A percentile compares a stretch with the other conserved stretches of the same genome.
phyloP scores from a whole-genome alignment of 2,329 filamentous ascomycete species.

The Daldinia eschscholtzii region DNA sequence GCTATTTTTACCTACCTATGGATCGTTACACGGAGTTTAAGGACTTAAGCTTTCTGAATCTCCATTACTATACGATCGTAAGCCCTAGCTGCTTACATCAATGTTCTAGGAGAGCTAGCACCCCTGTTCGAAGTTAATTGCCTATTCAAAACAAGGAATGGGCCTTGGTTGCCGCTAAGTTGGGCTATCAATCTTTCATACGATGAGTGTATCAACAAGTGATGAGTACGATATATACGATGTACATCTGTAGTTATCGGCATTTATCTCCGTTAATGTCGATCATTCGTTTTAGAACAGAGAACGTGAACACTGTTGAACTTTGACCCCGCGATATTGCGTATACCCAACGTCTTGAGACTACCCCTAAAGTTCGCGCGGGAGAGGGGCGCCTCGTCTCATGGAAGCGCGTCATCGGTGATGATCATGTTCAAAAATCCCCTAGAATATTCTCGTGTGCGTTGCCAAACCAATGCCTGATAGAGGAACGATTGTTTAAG shows the following conservation, averaged over 20 bases:
- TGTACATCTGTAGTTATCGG: neutral
- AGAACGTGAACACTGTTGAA: neutral
- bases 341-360: neutral
- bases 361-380: neutral
- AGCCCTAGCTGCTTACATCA: neutral
- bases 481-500: too few species aligned
- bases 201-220: neutral
- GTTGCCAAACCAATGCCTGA: neutral
- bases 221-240: neutral
- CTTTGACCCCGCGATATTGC: neutral
- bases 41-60: neutral
- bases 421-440: neutral
- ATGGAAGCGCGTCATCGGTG: neutral
- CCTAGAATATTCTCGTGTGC: neutral
- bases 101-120: neutral
- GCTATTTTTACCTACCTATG: neutral
- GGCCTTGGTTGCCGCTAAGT: neutral
- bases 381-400: neutral
- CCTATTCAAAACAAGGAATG: neutral
- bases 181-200: neutral
- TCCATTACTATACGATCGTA: neutral
- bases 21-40: slow-evolving; percentile 1
- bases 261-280: neutral
- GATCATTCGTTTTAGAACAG: neutral
- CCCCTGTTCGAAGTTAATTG: neutral